phyloP scores from a whole-genome alignment of 306 rosid species.

The Glycine tomentella region DNA sequence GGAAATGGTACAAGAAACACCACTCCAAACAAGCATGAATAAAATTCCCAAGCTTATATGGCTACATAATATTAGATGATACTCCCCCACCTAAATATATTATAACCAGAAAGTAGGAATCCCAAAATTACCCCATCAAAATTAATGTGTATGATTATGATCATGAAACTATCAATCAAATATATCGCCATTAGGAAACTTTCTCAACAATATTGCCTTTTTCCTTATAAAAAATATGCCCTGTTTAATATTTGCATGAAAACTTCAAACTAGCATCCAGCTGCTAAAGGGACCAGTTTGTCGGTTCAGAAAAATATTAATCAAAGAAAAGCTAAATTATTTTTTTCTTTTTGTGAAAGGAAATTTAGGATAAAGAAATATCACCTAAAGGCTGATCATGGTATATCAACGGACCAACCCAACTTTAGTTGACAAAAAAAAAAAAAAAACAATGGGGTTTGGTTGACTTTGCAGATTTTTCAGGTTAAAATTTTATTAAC shows the following conservation, averaged over 20 bases:
- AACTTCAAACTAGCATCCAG: background rate
- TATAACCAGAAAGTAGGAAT: too few species aligned
- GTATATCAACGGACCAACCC: background rate
- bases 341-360: background rate
- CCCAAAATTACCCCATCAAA: too few species aligned
- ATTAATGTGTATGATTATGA: background rate
- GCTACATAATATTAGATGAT: too few species aligned
- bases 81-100: too few species aligned
- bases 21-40: too few species aligned
- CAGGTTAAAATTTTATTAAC: background rate
- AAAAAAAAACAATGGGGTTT: background rate
- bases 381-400: background rate
- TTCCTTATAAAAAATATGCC: too few species aligned
- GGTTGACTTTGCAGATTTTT: background rate
- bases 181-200: background rate
- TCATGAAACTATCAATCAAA: background rate
- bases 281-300: background rate
- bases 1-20: too few species aligned
- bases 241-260: background rate
- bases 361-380: background rate
- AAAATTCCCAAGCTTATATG: too few species aligned
- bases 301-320: background rate
- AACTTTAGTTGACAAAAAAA: background rate
- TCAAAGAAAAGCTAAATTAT: background rate
- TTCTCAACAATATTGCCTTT: background rate